Evolutionary conservation across 768 basidiomycete species (phyloP), one percentile per base, ranked within the genome.

Genomic region (Suillus subalutaceus): DNA sequence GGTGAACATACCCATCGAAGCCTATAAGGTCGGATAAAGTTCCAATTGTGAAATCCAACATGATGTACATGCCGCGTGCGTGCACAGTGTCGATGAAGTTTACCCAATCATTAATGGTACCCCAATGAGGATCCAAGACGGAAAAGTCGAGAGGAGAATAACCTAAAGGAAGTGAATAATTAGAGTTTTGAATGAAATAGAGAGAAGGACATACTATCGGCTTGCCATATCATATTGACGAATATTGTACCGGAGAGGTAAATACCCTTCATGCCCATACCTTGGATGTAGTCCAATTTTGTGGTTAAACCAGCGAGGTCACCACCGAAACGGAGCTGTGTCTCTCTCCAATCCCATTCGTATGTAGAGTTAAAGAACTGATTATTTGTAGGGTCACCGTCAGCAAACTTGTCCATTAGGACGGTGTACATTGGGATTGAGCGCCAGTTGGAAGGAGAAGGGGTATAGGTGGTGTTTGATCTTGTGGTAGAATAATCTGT

Each of bases 151-250:
- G 84, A 5, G 95, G 93, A 32, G 96, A 97, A 76, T 97, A 97
- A 78, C 94, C 94, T 93, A 65, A 26, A 43, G 26, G 18, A 71
- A 65, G 67, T 53, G 40, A 10, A 7, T 1, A 46, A 26, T 26
- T 26, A 63, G 63, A 69, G 69, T 41, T 58, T 61, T 57, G 48
- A 58, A 12, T 44, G 48, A 57, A 65, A 69, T 35, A 62, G 37
- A 52, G 50, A 52, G 13, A 13, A 1, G 6, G 46, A 48, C 53
- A 48, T 37, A 96, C 95, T 94, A 85, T 97, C 95, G 4, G 94
- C 91, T 74, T 96, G 91, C 95, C 95, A 97, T n/a, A 94, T 79
- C 95, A 96, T 96, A 84, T 97, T 97, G 67, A 97, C 67, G 78
- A 94, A 97, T 62, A 90, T 88, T 1, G 96, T 97, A 62, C 96